Base-by-base conservation (phyloP, 352 stramenopile genomes). In the Phytophthora cryptogea region DNA sequence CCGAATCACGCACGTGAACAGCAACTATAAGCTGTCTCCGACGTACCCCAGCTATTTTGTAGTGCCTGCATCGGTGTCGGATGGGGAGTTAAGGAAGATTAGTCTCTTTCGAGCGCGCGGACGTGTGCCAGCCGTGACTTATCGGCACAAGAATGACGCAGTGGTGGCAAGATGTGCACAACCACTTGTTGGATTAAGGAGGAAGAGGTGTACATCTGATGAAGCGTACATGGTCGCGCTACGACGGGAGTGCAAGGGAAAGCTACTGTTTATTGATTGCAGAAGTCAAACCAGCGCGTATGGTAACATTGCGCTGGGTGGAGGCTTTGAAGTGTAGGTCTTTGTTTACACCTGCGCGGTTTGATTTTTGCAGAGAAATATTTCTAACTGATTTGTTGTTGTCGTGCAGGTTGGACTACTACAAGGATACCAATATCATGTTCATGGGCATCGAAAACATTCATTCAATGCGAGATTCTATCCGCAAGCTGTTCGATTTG, bases 371-470 rank as follows among this genome's bases (percentile, higher is more conserved):
- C 20, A 3, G 20, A 23, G 20, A 1, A 23, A 1, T 23, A 2
- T 23, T 23, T 23, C 20, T 23, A 23, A 23, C 20, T 2, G 20
- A 23, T 23, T 23, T 23, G 1, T 23, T 23, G 20, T 55, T 73
- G 72, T 32, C 49, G 17, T 50, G 36, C 59, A 86, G 62, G 13
- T 33, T 78, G 71, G 83, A 92, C 58, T 97, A 93, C 61, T 96
- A 92, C 62, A 75, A 79, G 26, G 83, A 92, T 47, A 81, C 78
- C 4, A 80, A 72, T 57, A 92, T 89, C 48, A 79, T 82, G 68
- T 87, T 90, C 54, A 91, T 97, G 74, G 85, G 89, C 0, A 97
- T 98, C 61, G 85, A 94, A 39, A 97, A 98, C 73, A 98, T 98
- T 36, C 91, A 98, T 53, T 94, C 87, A 0, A 94, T 98, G 82